Percentiles rank a stretch among this genome's conserved stretches.
These are phyloP conservation scores for Komagataella populi DNA, from an alignment of 805 yeast species.

Conservation along the genomic window DNA sequence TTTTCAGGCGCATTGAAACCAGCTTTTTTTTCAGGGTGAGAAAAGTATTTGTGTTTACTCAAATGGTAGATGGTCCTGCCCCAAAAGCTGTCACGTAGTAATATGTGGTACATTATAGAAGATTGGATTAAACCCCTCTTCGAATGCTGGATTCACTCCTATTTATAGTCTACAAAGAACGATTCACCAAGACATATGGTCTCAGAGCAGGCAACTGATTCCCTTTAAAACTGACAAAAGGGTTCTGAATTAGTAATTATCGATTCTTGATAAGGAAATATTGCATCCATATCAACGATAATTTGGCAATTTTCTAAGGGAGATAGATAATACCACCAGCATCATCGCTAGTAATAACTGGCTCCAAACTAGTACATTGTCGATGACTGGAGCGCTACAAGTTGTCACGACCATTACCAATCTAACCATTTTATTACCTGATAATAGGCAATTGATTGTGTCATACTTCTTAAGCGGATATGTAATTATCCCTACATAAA, in stretches of 20 bases:
- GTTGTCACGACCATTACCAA: no score
- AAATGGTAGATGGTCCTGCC: background rate
- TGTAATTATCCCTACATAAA: no score
- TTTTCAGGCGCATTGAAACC: slow-evolving; percentile 1
- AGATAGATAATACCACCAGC: no score
- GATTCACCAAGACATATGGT: background rate
- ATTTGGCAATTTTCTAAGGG: background rate
- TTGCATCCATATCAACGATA: background rate
- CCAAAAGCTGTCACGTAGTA: background rate
- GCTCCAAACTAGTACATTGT: no score
- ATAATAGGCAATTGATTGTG: no score
- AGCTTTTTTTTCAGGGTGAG: background rate
- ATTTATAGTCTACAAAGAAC: background rate
- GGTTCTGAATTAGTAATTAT: background rate
- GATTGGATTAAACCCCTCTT: background rate
- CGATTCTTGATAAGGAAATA: background rate
- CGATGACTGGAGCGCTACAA: no score
- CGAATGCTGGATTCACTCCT: background rate
- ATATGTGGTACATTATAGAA: background rate
- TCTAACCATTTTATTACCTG: no score
- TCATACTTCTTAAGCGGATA: no score
- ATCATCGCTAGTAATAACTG: no score
- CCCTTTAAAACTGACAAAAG: background rate
- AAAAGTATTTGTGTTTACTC: background rate
- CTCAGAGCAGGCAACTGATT: background rate